A percentile compares a stretch with the other conserved stretches of the same genome.
Conservation (phyloP, 2,329 filamentous ascomycete genomes). For the Penicillium glabrum region DNA sequence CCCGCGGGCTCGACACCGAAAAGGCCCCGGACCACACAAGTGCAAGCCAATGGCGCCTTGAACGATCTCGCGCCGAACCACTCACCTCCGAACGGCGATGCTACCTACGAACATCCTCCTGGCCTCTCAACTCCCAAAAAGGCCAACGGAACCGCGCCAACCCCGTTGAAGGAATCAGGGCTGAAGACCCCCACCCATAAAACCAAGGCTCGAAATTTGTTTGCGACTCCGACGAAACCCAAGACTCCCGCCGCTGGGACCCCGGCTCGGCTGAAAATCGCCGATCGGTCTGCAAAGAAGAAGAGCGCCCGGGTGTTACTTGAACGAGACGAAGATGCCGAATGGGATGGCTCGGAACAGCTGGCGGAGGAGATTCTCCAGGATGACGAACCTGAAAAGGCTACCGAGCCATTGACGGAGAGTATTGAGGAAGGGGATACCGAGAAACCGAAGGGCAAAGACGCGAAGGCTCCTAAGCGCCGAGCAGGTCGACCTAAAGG, state of each 20-base stretch:
- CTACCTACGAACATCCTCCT: slow-evolving; percentile 25
- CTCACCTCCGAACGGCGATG: slow-evolving; percentile 18
- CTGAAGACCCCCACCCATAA: slow-evolving; percentile 40
- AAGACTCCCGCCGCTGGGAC: slow-evolving; percentile 43
- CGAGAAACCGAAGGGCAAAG: slow-evolving; percentile 45
- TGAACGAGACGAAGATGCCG: slow-evolving; percentile 68
- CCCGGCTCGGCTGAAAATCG: slow-evolving; percentile 66
- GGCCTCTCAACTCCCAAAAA: slow-evolving; percentile 36
- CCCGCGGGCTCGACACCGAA: slow-evolving; percentile 40
- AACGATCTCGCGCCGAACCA: slow-evolving; percentile 25
- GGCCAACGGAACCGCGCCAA: slow-evolving; percentile 25
- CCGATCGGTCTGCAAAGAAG: slow-evolving; percentile 79
- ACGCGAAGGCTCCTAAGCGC: slow-evolving; percentile 50
- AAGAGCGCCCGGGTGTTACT: slow-evolving; percentile 80
- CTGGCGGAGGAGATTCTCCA: slow-evolving; percentile 69
- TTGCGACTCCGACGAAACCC: slow-evolving; percentile 42
- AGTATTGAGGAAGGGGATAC: slow-evolving; percentile 35
- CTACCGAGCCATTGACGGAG: slow-evolving; percentile 24
- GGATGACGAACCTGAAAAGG: slow-evolving; percentile 31
- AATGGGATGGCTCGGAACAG: slow-evolving; percentile 64
- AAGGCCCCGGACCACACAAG: slow-evolving; percentile 32
- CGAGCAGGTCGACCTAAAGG: slow-evolving; percentile 57
- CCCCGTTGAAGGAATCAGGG: slow-evolving; percentile 34
- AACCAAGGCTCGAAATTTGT: slow-evolving; percentile 37
- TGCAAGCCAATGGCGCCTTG: slow-evolving; percentile 23